phyloP scores from a whole-genome alignment of 176 grass and related monocot species.

The Ensete glaucum region DNA sequence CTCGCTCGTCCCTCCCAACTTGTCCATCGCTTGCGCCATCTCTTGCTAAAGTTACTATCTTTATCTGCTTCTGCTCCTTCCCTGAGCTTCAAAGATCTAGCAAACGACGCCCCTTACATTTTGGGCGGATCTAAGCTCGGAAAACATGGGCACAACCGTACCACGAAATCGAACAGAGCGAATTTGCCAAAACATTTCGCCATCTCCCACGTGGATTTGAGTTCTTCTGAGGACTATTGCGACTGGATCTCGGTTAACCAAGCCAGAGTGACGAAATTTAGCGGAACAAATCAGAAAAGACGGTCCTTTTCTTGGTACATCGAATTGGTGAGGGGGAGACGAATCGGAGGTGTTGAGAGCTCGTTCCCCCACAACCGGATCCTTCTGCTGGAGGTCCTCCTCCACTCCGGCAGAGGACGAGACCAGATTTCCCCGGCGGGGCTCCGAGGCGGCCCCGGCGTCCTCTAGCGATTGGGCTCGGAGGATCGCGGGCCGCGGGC shows the following conservation, averaged over 20 bases:
- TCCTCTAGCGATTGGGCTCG: not conserved
- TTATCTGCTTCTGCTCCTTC: not conserved
- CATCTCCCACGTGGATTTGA: not conserved
- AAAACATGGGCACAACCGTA: not conserved
- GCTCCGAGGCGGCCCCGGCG: not conserved
- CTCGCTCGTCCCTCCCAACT: conserved; percentile 10
- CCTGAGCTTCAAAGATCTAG: not conserved
- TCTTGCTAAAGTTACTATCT: not conserved
- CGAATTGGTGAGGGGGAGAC: not conserved
- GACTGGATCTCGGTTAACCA: conserved; percentile 1
- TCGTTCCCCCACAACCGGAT: not conserved
- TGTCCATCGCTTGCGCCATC: conserved; percentile 15
- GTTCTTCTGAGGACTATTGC: not conserved
- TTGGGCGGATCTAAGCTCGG: not conserved
- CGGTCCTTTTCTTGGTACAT: not conserved
- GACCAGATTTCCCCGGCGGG: not conserved
- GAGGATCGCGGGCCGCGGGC: not conserved
- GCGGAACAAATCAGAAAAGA: not conserved
- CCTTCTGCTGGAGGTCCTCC: not conserved
- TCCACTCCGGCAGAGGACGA: not conserved
- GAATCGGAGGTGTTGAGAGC: not conserved
- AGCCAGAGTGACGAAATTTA: not conserved
- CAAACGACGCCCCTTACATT: not conserved
- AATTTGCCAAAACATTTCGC: not conserved
- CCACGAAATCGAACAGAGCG: not conserved